phyloP scores from a whole-genome alignment of 2,329 filamentous ascomycete species.

The Balansia obtecta region DNA sequence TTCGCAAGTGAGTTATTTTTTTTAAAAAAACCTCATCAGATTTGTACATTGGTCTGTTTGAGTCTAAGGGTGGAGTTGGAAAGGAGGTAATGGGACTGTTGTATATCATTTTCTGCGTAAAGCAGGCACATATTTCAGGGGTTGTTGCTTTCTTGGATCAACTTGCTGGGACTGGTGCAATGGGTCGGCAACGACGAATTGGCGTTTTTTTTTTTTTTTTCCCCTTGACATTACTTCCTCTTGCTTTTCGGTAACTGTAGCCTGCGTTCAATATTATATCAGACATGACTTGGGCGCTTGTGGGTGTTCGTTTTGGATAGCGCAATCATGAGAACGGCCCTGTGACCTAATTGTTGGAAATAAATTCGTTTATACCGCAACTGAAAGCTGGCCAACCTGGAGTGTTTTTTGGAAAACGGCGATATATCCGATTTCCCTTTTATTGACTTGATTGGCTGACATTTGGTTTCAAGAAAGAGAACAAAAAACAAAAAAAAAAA shows the following conservation, averaged over 20 bases:
- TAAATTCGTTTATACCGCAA: not conserved
- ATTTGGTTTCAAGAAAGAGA: too few relatives aligned
- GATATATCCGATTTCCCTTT: not conserved
- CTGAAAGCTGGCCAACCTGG: too few relatives aligned
- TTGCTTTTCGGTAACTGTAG: not conserved
- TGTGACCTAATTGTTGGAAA: not conserved
- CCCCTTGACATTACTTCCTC: too few relatives aligned
- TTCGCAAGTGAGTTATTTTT: not conserved
- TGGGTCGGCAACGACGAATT: not conserved
- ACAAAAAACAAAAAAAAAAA: too few relatives aligned
- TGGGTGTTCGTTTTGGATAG: not conserved
- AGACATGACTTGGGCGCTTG: not conserved
- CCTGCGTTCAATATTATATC: not conserved
- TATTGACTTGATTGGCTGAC: not conserved
- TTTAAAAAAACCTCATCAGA: not conserved
- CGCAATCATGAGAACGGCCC: not conserved
- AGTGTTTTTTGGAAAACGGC: too few relatives aligned
- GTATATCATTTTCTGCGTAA: not conserved
- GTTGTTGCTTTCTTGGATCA: not conserved
- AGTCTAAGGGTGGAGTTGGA: not conserved
- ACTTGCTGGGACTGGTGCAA: not conserved
- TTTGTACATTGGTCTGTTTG: not conserved
- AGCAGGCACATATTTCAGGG: not conserved
- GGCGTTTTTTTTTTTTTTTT: not conserved
- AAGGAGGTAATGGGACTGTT: not conserved